These are phyloP conservation scores for Coemansia sp. DNA, from an alignment of 192 early-diverging fungal species.

Conservation along the genomic window DNA sequence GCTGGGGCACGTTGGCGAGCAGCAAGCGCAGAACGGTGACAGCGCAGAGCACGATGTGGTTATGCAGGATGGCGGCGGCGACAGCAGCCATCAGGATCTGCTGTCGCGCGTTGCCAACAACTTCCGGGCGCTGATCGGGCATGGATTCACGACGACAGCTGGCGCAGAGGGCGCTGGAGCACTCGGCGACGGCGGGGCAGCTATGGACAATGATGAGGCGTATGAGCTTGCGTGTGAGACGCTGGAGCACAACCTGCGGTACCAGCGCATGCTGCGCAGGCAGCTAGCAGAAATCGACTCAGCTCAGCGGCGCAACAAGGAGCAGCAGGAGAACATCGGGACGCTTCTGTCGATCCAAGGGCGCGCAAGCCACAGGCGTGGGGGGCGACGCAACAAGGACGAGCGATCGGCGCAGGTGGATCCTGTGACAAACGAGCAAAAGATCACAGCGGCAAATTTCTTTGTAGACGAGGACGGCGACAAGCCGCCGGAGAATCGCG, in stretches of 20 bases:
- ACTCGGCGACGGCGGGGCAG: slow-evolving; percentile 7
- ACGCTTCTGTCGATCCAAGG: slow-evolving; percentile 46
- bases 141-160: slow-evolving; percentile 28
- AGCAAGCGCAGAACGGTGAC: background rate
- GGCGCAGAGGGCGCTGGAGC: slow-evolving; percentile 11
- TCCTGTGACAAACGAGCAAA: slow-evolving; percentile 36
- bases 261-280: slow-evolving; percentile 39
- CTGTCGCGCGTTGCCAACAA: slow-evolving; percentile 46
- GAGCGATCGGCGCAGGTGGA: slow-evolving; percentile 27
- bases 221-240: slow-evolving; percentile 46
- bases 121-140: slow-evolving; percentile 43
- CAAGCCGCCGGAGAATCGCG: slow-evolving; percentile 54
- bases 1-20: background rate
- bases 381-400: slow-evolving; percentile 28
- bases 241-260: slow-evolving; percentile 52
- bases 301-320: slow-evolving; percentile 50
- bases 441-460: slow-evolving; percentile 22
- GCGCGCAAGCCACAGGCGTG: slow-evolving; percentile 35
- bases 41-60: slow-evolving; percentile 9
- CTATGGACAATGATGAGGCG: slow-evolving; percentile 38
- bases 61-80: background rate
- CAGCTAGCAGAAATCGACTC: slow-evolving; percentile 55
- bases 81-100: slow-evolving; percentile 27
- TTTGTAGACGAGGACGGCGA: slow-evolving; percentile 45
- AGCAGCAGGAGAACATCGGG: slow-evolving; percentile 42